A percentile compares a stretch with the other conserved stretches of the same genome.
phyloP scores from a whole-genome alignment of 1,284 basidiomycete genomes.

The Crepidotus sp. region DNA sequence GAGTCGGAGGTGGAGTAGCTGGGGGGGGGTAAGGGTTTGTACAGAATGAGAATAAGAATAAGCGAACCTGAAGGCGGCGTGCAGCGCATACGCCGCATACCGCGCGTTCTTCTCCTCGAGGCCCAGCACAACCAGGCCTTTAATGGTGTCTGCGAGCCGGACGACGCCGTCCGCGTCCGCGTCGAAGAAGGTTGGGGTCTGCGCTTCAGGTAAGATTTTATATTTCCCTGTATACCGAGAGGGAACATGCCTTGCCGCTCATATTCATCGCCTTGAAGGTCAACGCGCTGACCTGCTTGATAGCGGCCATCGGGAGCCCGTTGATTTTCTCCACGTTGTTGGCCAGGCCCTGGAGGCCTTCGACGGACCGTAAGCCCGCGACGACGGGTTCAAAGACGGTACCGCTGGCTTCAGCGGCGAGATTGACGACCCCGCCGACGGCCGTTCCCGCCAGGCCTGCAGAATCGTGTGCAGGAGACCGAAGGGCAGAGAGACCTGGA shows the following conservation, averaged over 20 bases:
- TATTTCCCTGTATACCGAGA: too few relatives aligned
- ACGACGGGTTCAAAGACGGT: neutral
- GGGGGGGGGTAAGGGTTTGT: neutral
- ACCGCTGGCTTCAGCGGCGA: neutral
- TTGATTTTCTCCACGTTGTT: neutral
- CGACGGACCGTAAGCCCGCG: neutral
- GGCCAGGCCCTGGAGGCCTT: neutral
- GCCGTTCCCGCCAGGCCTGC: too few relatives aligned
- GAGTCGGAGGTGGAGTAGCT: slow-evolving; percentile 21
- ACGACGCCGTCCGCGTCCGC: slow-evolving; percentile 1
- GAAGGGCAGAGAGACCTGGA: too few relatives aligned
- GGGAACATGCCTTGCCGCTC: neutral
- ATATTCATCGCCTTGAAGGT: neutral
- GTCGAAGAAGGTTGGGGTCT: slow-evolving; percentile 1
- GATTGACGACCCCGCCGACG: too few relatives aligned
- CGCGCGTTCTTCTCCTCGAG: slow-evolving; percentile 21
- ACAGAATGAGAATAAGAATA: neutral
- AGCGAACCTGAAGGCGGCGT: slow-evolving; percentile 21
- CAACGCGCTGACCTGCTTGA: neutral
- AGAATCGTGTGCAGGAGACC: too few relatives aligned
- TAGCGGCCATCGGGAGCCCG: neutral
- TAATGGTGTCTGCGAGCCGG: slow-evolving; percentile 19
- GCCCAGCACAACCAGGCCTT: slow-evolving; percentile 21
- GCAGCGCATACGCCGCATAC: slow-evolving; percentile 22
- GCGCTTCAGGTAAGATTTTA: neutral